These are phyloP conservation scores for Leccinum obscurum DNA, from an alignment of 768 basidiomycete species.

Conservation along the genomic window DNA sequence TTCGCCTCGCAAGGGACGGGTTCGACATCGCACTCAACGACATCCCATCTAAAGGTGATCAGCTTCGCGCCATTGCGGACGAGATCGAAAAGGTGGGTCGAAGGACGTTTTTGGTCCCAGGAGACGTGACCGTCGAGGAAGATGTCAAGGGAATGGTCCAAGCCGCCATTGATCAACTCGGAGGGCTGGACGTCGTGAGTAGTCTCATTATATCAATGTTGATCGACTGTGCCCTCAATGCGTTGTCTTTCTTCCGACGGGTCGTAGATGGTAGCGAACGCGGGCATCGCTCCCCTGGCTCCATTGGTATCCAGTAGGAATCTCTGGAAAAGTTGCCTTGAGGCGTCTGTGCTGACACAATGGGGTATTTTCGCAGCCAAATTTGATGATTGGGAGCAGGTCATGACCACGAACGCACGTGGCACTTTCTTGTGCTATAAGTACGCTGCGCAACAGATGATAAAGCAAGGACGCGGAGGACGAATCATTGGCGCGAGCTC, in stretches of 20 bases:
- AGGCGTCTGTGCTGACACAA: not conserved
- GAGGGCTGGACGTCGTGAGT: constrained; percentile 8
- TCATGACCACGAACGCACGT: not conserved
- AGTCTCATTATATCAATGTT: not conserved
- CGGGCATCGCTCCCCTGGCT: constrained; percentile 1
- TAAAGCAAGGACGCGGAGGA: not conserved
- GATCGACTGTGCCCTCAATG: not conserved
- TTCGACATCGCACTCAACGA: constrained; percentile 32
- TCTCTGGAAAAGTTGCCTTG: not conserved
- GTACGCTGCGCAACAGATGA: not conserved
- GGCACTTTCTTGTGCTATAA: not conserved
- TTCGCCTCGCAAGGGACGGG: constrained; percentile 20
- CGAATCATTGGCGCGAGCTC: not conserved
- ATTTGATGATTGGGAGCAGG: not conserved
- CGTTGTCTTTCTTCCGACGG: not conserved
- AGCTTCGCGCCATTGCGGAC: constrained; percentile 8
- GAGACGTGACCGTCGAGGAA: constrained; percentile 10
- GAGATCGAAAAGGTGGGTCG: constrained; percentile 12
- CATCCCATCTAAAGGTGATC: constrained; percentile 14
- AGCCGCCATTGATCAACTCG: not conserved
- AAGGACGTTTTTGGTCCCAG: constrained; percentile 15
- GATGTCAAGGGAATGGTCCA: constrained; percentile 8
- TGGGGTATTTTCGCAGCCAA: not conserved
- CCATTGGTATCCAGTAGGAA: not conserved
- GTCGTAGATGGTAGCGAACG: constrained; percentile 17